Percentiles rank a stretch among this genome's conserved stretches.
Evolutionary conservation across 192 early-diverging fungal genomes (phyloP).

Genomic region (Backusella parvicylindrica): DNA sequence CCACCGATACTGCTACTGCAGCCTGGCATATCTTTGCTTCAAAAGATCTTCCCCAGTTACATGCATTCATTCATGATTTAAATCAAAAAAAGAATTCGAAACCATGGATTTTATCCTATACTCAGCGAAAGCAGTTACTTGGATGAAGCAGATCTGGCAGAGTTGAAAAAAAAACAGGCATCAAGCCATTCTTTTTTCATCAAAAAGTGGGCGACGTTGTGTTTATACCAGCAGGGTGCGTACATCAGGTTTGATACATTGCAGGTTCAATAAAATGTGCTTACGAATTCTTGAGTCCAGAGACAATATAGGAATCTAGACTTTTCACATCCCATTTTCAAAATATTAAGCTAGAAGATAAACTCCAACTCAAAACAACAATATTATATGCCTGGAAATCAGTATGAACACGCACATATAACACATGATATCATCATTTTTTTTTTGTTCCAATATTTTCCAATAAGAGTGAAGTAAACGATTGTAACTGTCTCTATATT

Average conservation of each 20-base stretch:
- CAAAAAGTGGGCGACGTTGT: conserved; percentile 74
- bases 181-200: conserved; percentile 51
- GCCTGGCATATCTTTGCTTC: conserved; percentile 67
- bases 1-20: conserved; percentile 30
- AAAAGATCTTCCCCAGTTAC: conserved; percentile 28
- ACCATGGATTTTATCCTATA: conserved; percentile 34
- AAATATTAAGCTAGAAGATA: conserved; percentile 44
- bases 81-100: conserved; percentile 26
- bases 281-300: conserved; percentile 68
- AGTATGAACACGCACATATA: too few relatives aligned
- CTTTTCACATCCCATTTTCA: conserved; percentile 47
- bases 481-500: too few relatives aligned
- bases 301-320: conserved; percentile 47
- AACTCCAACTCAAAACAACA: conserved; percentile 34
- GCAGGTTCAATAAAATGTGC: conserved; percentile 64
- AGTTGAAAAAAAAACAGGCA: conserved; percentile 38
- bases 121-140: conserved; percentile 70
- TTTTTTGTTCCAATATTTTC: too few relatives aligned
- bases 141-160: conserved; percentile 32
- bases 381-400: conserved; percentile 18
- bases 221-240: conserved; percentile 74
- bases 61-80: conserved; percentile 24
- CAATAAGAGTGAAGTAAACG: too few relatives aligned
- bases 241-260: conserved; percentile 72
- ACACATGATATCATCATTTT: too few relatives aligned